Evolutionary conservation across 2,329 filamentous ascomycete genomes (phyloP), one percentile per base, ranked within the genome.

Genomic region (Diaporthe citrichinensis): DNA sequence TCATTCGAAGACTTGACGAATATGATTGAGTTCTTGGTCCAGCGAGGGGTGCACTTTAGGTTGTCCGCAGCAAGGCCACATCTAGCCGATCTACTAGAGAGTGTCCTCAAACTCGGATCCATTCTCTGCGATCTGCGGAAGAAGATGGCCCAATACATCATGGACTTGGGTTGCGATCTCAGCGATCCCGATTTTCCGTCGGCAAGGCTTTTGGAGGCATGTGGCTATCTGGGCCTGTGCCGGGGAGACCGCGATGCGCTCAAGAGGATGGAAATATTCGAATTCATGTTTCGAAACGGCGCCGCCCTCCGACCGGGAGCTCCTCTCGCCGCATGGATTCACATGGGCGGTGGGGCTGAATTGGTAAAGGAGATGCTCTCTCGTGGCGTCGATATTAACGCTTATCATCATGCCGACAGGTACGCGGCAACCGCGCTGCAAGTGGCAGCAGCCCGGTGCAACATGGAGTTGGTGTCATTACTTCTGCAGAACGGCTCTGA

Each of bases 381-480:
- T 61, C 4, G 14, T 61, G n/a, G 23, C 23, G 34, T 28, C 5
- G n/a, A 61, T 5, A 25, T 41, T 61, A 5, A 61, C 12, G 58
- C 36, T 6, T 61, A 41, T 41, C 28, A 3, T 41, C 58, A 41
- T 39, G 1, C 0, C 20, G 0, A 6, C 1, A 0, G 1, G 1
- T 1, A 3, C 1, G 23, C 0, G 36, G 4, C 1, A 3, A 61
- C 36, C 6, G 58, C 58, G 9, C 14, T 61, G 5, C 58, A 61
- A 61, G 12, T 2, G 23, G 58, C 58, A 41, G 58, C 58, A 41
- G 14, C 8, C 0, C 2, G 6, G 23, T 41, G 36, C 58, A 61
- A 2, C 5, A 6, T 28, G 36, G 58, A 61, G 36, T 28, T 41
- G 36, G 58, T 61, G 36, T 2, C 5, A 8, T 10, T 41, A n/a